These are phyloP conservation scores for Stenocarpella maydis DNA, from an alignment of 2,329 filamentous ascomycete species.

Conservation along the genomic window DNA sequence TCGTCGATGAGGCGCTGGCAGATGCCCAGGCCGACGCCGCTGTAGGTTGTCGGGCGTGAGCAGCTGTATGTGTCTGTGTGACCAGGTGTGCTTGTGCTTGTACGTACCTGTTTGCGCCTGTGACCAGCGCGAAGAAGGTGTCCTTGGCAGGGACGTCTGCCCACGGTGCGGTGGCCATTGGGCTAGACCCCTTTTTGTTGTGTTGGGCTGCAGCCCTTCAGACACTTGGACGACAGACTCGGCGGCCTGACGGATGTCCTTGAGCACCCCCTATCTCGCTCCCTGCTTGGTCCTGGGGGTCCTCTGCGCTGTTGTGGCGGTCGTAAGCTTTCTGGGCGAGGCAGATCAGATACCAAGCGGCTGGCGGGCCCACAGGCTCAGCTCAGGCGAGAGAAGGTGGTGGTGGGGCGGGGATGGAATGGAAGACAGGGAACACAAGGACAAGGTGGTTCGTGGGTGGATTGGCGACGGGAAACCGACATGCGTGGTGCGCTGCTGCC, in stretches of 20 bases:
- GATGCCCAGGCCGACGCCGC: slow-evolving; percentile 86
- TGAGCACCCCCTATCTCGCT: no score
- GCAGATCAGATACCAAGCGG: not conserved
- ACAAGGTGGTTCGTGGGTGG: slow-evolving; percentile 5
- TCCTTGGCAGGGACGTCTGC: slow-evolving; percentile 47
- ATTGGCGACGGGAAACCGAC: not conserved
- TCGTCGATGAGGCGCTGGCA: slow-evolving; percentile 89
- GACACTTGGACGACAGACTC: not conserved
- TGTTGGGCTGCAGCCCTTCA: not conserved
- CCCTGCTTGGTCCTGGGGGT: not conserved
- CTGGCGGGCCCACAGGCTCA: not conserved
- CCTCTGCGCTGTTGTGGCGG: not conserved
- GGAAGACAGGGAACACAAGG: not conserved
- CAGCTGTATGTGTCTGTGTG: not conserved
- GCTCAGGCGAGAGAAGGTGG: not conserved
- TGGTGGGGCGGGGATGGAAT: not conserved
- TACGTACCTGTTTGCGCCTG: slow-evolving; percentile 87
- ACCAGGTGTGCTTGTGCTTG: not conserved
- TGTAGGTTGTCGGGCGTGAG: slow-evolving; percentile 51
- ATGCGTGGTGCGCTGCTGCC: not conserved
- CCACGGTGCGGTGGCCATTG: slow-evolving; percentile 47
- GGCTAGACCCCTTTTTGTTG: not conserved
- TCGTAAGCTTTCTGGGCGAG: not conserved
- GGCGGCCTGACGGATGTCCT: not conserved
- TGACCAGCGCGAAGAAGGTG: slow-evolving; percentile 75